Percentiles rank a stretch among this genome's conserved stretches.
Conservation (phyloP, 163 green algal species). For the Coccomyxa subellipsoidea region DNA sequence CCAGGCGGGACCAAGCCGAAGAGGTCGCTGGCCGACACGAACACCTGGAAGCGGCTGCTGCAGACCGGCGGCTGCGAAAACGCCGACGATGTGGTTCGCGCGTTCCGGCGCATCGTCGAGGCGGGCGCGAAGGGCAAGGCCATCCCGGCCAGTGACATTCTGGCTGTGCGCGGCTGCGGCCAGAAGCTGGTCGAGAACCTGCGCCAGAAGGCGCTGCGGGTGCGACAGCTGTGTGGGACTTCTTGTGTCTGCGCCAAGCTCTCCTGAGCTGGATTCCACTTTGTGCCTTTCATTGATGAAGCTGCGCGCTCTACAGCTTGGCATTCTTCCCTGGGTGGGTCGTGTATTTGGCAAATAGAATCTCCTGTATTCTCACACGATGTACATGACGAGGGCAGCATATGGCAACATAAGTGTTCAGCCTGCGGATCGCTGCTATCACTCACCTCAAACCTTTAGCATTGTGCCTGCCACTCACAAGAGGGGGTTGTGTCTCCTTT, state of each 20-base stretch:
- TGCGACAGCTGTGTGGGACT: not conserved
- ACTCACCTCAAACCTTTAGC: too few relatives aligned
- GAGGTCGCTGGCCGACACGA: not conserved
- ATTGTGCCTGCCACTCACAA: too few relatives aligned
- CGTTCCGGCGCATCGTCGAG: constrained; percentile 14
- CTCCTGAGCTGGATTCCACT: too few relatives aligned
- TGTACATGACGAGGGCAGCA: not conserved
- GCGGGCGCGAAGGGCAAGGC: not conserved
- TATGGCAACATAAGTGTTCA: too few relatives aligned
- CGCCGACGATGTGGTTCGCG: constrained; percentile 3
- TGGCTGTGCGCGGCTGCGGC: constrained; percentile 36
- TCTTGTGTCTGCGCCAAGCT: too few relatives aligned
- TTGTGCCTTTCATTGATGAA: too few relatives aligned
- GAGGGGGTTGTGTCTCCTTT: too few relatives aligned
- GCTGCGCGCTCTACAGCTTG: too few relatives aligned
- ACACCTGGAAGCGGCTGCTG: constrained; percentile 1
- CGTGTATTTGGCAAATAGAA: too few relatives aligned
- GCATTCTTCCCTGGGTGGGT: too few relatives aligned
- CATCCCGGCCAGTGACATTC: constrained; percentile 26
- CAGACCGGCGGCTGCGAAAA: constrained; percentile 21
- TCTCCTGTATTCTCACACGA: not conserved
- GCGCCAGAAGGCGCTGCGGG: constrained; percentile 30
- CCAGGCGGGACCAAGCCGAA: not conserved
- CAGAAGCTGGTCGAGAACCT: constrained; percentile 39
- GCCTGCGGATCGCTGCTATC: too few relatives aligned